Conservation (phyloP, 2,329 filamentous ascomycete species). For the Hymenoscyphus fructigenus region DNA sequence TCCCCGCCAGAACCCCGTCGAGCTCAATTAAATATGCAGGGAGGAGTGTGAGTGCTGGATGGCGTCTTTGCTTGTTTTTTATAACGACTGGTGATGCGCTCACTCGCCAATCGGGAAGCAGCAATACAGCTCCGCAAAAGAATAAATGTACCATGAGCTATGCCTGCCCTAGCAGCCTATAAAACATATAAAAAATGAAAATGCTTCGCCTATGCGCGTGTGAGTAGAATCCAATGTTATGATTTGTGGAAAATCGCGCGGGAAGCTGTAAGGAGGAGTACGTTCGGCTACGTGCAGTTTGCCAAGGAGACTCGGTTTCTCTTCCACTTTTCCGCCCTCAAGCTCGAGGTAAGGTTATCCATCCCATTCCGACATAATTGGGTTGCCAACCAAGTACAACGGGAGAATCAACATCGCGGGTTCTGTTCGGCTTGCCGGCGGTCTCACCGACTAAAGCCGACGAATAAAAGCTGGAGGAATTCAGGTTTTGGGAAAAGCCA, state of each 20-base stretch:
- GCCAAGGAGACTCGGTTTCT: neutral
- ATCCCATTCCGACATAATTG: neutral
- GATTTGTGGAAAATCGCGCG: neutral
- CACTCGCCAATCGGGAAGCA: neutral
- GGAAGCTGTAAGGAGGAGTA: neutral
- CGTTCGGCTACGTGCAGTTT: neutral
- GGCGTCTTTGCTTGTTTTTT: too few species aligned
- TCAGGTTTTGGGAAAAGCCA: neutral
- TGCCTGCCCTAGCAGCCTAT: too few species aligned
- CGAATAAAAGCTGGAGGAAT: neutral
- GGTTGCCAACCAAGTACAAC: neutral
- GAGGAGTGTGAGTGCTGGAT: too few species aligned
- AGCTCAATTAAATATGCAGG: too few species aligned
- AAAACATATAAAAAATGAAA: neutral
- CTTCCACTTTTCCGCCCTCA: too few species aligned
- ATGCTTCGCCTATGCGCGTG: neutral
- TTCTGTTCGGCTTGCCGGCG: neutral
- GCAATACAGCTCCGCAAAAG: neutral
- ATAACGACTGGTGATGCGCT: neutral
- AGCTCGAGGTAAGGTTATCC: too few species aligned
- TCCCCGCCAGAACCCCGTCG: too few species aligned
- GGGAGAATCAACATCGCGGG: neutral
- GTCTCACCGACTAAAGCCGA: neutral
- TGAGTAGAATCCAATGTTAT: neutral
- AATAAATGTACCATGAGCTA: neutral